These are phyloP conservation scores for Inonotus obliquus DNA, from an alignment of 1,284 basidiomycete genomes.

Conservation along the genomic window DNA sequence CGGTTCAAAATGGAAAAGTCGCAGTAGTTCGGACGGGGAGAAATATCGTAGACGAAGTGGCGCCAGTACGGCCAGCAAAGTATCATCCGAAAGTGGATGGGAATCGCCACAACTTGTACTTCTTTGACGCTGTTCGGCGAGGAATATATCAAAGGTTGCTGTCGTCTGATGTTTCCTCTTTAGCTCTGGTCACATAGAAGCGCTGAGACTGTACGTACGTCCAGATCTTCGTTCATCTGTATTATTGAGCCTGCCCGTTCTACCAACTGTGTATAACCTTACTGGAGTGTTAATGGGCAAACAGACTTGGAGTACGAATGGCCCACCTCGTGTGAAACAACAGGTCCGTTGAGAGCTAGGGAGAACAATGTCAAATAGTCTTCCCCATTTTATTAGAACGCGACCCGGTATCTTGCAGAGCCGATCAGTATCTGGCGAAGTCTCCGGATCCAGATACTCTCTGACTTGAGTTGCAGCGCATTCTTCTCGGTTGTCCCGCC, in stretches of 20 bases:
- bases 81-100: constrained; percentile 28
- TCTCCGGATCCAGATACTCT: constrained; percentile 41
- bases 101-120: constrained; percentile 23
- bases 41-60: constrained; percentile 66
- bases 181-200: not conserved
- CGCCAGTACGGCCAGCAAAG: constrained; percentile 41
- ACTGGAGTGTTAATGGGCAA: not conserved
- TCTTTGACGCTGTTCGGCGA: constrained; percentile 24
- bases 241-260: constrained; percentile 72
- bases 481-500: constrained; percentile 36
- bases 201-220: constrained; percentile 38
- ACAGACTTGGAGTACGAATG: not conserved
- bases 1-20: constrained; percentile 57
- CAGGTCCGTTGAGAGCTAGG: constrained; percentile 60
- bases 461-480: constrained; percentile 30
- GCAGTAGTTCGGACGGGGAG: constrained; percentile 62
- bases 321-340: constrained; percentile 71
- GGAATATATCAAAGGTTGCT: constrained; percentile 51
- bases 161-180: constrained; percentile 47
- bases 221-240: constrained; percentile 59
- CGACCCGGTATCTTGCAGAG: constrained; percentile 48
- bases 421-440: constrained; percentile 10
- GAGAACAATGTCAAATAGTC: constrained; percentile 70
- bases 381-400: constrained; percentile 68
- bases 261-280: constrained; percentile 71